These are phyloP conservation scores for Helicostylum pulchrum DNA, from an alignment of 192 early-diverging fungal species.

Conservation along the genomic window DNA sequence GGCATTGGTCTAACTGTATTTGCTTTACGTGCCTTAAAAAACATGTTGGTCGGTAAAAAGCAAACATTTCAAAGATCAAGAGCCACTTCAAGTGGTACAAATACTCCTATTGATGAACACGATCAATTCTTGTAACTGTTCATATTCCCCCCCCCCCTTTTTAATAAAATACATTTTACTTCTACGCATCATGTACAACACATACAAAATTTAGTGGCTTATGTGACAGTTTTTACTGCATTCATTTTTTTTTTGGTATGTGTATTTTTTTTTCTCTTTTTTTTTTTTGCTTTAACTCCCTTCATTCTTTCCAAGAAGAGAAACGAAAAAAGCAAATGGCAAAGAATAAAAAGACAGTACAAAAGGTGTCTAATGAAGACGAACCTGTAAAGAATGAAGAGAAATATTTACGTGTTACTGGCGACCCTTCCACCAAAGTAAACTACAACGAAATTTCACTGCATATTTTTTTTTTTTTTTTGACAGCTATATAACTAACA, in stretches of 20 bases:
- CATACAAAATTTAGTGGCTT: too few relatives aligned
- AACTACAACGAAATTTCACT: not conserved
- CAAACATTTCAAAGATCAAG: not conserved
- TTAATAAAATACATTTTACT: too few relatives aligned
- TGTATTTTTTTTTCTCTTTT: conserved; percentile 1
- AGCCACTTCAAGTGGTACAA: conserved; percentile 16
- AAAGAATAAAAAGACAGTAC: conserved; percentile 1
- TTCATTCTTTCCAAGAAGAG: not conserved
- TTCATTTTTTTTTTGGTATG: not conserved
- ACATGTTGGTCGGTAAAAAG: conserved; percentile 46
- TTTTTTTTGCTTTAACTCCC: not conserved
- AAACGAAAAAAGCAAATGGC: conserved; percentile 14
- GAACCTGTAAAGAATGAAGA: conserved; percentile 24
- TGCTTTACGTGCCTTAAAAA: conserved; percentile 53
- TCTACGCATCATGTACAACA: too few relatives aligned
- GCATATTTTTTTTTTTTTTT: not conserved
- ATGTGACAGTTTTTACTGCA: too few relatives aligned
- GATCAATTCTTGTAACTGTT: conserved; percentile 1
- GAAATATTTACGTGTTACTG: conserved; percentile 25
- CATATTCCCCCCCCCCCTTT: too few relatives aligned
- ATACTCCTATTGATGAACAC: conserved; percentile 22
- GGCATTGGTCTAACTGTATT: conserved; percentile 58
- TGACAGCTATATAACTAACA: not conserved
- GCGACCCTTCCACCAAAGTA: conserved; percentile 11
- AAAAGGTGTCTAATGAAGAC: not conserved